phyloP scores from a whole-genome alignment of 306 rosid genomes.

The Heteromeles arbutifolia region DNA sequence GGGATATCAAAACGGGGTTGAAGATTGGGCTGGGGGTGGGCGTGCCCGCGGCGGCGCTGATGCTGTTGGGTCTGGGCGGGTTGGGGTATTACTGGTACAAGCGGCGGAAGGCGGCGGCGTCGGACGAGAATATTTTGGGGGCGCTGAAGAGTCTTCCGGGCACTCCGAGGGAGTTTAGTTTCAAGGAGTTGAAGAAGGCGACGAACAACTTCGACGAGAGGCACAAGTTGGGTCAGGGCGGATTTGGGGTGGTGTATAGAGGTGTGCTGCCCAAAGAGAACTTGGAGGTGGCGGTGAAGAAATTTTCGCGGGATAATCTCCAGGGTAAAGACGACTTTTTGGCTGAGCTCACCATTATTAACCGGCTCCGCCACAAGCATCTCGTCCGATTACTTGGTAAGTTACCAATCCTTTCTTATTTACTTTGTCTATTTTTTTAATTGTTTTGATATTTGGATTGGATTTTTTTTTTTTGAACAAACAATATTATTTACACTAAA shows the following conservation, averaged over 20 bases:
- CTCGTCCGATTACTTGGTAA: conserved; percentile 56
- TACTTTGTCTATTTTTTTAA: too few species aligned
- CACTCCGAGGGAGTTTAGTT: conserved; percentile 54
- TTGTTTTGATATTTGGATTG: too few species aligned
- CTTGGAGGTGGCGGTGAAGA: conserved; percentile 62
- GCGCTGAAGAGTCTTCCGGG: conserved; percentile 65
- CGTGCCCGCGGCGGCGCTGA: conserved; percentile 12
- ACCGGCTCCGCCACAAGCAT: conserved; percentile 76
- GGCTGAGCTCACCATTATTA: conserved; percentile 68
- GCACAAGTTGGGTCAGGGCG: conserved; percentile 60
- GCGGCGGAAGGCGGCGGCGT: conserved; percentile 15
- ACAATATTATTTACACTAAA: too few species aligned
- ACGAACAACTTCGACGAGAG: conserved; percentile 55
- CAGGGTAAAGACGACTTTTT: conserved; percentile 67
- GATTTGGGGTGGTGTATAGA: conserved; percentile 61
- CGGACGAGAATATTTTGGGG: conserved; percentile 40
- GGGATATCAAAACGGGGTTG: background rate
- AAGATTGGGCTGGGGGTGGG: conserved; percentile 47
- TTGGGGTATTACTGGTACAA: conserved; percentile 8
- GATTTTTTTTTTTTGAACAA: too few species aligned
- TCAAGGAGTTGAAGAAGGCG: conserved; percentile 57
- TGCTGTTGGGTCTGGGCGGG: conserved; percentile 13
- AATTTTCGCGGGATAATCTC: conserved; percentile 53
- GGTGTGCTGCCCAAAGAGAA: conserved; percentile 40
- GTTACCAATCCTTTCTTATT: background rate